A percentile compares a stretch with the other conserved stretches of the same genome.
These are phyloP conservation scores for Plasmopara halstedii DNA, from an alignment of 352 stramenopile genomes.

Conservation along the genomic window DNA sequence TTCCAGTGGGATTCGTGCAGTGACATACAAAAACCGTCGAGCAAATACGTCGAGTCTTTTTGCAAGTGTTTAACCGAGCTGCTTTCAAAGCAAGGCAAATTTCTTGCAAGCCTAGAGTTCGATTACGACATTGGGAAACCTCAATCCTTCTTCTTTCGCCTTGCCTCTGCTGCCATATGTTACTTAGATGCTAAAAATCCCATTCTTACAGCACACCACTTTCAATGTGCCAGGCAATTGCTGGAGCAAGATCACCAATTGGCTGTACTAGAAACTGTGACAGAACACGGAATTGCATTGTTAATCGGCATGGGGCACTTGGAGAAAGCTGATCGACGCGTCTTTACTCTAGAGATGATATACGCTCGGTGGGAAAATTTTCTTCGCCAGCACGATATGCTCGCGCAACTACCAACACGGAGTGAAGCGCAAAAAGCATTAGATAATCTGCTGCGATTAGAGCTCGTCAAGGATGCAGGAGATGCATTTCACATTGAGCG, in stretches of 20 bases:
- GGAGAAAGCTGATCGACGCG: slow-evolving; percentile 49
- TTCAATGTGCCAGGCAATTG: slow-evolving; percentile 39
- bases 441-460: slow-evolving; percentile 56
- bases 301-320: slow-evolving; percentile 75
- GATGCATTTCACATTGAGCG: slow-evolving; percentile 66
- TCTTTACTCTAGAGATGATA: slow-evolving; percentile 82
- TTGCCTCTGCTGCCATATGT: slow-evolving; percentile 40
- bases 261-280: slow-evolving; percentile 54
- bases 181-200: slow-evolving; percentile 35
- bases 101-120: slow-evolving; percentile 53
- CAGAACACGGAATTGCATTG: slow-evolving; percentile 60
- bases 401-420: slow-evolving; percentile 50
- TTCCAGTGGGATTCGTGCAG: slow-evolving; percentile 23
- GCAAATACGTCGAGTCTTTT: slow-evolving; percentile 33
- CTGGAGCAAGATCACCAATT: slow-evolving; percentile 73
- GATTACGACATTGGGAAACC: slow-evolving; percentile 73
- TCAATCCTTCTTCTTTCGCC: slow-evolving; percentile 53
- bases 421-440: slow-evolving; percentile 70
- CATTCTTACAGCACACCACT: slow-evolving; percentile 36
- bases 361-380: slow-evolving; percentile 77
- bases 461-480: slow-evolving; percentile 68
- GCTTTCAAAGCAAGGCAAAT: slow-evolving; percentile 20
- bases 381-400: slow-evolving; percentile 64
- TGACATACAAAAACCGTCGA: slow-evolving; percentile 8
- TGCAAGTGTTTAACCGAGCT: slow-evolving; percentile 33